A percentile compares a stretch with the other conserved stretches of the same genome.
Conservation (phyloP, 345 rosid genomes). For the Reutealis trisperma region DNA sequence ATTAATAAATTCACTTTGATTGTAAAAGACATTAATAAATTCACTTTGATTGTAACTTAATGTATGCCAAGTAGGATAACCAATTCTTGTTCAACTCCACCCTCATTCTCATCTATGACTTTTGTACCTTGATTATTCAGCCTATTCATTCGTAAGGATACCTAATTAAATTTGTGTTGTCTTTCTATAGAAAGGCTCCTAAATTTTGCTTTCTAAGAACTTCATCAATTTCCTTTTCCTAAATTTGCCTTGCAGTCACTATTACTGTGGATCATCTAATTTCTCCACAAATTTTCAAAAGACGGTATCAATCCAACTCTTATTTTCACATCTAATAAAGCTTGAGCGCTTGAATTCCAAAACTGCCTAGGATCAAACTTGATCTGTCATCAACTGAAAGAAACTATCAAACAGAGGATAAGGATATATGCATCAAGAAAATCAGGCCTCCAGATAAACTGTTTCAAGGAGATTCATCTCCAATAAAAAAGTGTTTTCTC, state of each 20-base stretch:
- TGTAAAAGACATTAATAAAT: background rate
- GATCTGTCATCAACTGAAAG: background rate
- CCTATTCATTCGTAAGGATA: background rate
- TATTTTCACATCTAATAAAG: background rate
- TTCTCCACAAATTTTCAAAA: background rate
- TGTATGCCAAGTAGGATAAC: background rate
- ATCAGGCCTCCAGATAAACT: background rate
- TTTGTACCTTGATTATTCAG: background rate
- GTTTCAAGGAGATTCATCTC: background rate
- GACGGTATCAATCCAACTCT: background rate
- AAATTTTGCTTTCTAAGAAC: background rate
- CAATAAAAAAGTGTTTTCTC: background rate
- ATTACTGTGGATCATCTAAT: background rate
- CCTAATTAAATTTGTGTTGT: background rate
- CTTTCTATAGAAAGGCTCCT: background rate
- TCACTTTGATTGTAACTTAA: background rate
- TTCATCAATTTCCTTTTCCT: background rate
- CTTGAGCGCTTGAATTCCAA: background rate
- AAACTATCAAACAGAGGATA: background rate
- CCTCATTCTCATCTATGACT: background rate
- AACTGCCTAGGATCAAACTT: background rate
- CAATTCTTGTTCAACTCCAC: background rate
- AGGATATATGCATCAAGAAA: background rate
- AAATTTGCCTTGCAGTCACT: background rate
- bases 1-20: too few species aligned